Evolutionary conservation across 164 flowering plant species (phyloP), one percentile per base, ranked within the genome.

Genomic region (Taxillus chinensis): DNA sequence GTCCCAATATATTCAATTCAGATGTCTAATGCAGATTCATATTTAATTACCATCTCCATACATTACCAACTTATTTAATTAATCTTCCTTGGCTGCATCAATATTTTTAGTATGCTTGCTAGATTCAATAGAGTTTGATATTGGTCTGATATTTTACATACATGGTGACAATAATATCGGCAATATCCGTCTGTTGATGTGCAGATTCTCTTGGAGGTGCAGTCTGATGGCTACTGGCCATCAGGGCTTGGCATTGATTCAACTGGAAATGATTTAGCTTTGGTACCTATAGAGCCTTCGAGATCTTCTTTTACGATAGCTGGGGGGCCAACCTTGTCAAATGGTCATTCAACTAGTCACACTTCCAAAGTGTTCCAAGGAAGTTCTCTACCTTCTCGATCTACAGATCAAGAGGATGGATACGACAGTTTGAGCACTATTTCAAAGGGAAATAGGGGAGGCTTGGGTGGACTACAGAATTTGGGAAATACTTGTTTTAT

Each of bases 401-500:
- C 66, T 41, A 62, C 77, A 50, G 81, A 76, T 66, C 58, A 62
- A 37, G 90, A 82, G 60, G 83, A 76, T 74, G 79, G 72, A 54
- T 68, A 65, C 71, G 82, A 71, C 39, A 51, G 27, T 17, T 60
- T 70, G 53, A 70, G 62, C 53, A 63, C 73, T 57, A 57, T 43
- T 57, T 66, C 67, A 15, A 85, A 74, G 72, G 81, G 70, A 58
- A 93, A 81, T 38, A 74, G 67, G 57, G 83, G 84, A 61, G 99
- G 98, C 56, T 84, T 95, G 80, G 92, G 90, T 15, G 99, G 99
- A 63, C 69, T 95, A 71, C 93, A 85, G 78, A 95, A 95, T 76
- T 74, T 91, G 62, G 99, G 99, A 60, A 95, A 95, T 68, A 95
- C 99, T 71, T 95, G 99, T 71, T 95, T 93, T 71, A 93, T 93